phyloP scores from a whole-genome alignment of 805 yeast genomes.

The Jamesozyma jinghongensis region DNA sequence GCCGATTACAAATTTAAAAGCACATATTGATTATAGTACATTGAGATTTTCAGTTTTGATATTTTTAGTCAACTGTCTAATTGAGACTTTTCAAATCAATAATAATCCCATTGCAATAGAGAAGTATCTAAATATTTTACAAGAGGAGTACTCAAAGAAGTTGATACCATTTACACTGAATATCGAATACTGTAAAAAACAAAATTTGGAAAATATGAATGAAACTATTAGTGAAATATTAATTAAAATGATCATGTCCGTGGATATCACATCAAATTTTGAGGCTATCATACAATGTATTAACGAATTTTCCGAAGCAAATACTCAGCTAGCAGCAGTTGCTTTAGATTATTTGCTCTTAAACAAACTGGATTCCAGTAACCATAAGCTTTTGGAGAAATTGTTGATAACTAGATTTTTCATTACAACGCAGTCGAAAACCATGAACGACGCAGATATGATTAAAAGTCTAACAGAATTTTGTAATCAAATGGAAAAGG shows the following conservation, averaged over 20 bases:
- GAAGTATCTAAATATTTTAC: slow-evolving; percentile 17
- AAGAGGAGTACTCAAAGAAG: slow-evolving; percentile 21
- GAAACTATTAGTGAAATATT: slow-evolving; percentile 24
- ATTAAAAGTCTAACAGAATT: slow-evolving; percentile 17
- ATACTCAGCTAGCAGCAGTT: slow-evolving; percentile 24
- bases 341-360: slow-evolving; percentile 31
- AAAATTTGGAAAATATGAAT: slow-evolving; percentile 2
- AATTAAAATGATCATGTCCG: slow-evolving; percentile 32
- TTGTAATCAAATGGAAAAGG: slow-evolving; percentile 23
- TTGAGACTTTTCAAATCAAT: slow-evolving; percentile 11
- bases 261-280: slow-evolving; percentile 17
- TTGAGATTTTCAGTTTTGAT: slow-evolving; percentile 20
- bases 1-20: slow-evolving; percentile 8
- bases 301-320: slow-evolving; percentile 20
- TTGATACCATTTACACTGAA: slow-evolving; percentile 28
- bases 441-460: slow-evolving; percentile 16
- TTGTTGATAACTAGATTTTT: slow-evolving; percentile 23
- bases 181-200: slow-evolving; percentile 14
- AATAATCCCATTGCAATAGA: slow-evolving; percentile 7
- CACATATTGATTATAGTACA: slow-evolving; percentile 12
- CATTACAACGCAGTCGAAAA: slow-evolving; percentile 20
- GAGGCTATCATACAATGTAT: slow-evolving; percentile 22
- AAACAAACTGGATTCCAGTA: slow-evolving; percentile 24
- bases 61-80: slow-evolving; percentile 22
- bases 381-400: slow-evolving; percentile 22